Evolutionary conservation across 2,329 filamentous ascomycete species (phyloP).

Genomic region (Mycogone perniciosa): DNA sequence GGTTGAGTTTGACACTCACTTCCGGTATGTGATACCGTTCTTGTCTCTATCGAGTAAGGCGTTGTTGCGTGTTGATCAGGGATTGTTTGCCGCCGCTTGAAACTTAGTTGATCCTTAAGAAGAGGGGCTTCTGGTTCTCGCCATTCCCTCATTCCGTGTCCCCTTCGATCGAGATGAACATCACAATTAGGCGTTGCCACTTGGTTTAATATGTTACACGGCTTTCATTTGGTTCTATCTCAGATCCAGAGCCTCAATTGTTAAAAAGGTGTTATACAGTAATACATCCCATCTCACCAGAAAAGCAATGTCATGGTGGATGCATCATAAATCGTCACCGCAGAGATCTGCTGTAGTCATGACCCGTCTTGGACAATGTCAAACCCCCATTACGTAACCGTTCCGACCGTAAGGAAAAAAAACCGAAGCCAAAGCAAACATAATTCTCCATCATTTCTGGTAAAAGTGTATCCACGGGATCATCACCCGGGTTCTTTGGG

Average conservation of each 20-base stretch:
- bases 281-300: constrained; percentile 22
- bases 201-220: constrained; percentile 8
- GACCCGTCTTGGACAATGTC: constrained; percentile 1
- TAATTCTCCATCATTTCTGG: constrained; percentile 26
- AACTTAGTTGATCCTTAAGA: background rate
- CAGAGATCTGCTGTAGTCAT: constrained; percentile 5
- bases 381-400: constrained; percentile 1
- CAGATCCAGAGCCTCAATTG: constrained; percentile 11
- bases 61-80: background rate
- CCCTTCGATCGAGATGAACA: background rate
- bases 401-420: background rate
- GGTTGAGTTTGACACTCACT: constrained; percentile 5
- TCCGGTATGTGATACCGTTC: background rate
- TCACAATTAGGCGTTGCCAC: background rate
- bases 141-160: background rate
- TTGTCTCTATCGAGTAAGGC: constrained; percentile 3
- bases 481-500: background rate
- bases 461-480: background rate
- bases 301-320: constrained; percentile 12
- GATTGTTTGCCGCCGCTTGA: background rate
- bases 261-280: constrained; percentile 24
- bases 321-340: constrained; percentile 9
- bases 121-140: background rate
- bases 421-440: constrained; percentile 7
- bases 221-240: constrained; percentile 13